A percentile compares a stretch with the other conserved stretches of the same genome.
Conservation (phyloP, 352 stramenopile genomes). For the Globisporangium alternatum region DNA sequence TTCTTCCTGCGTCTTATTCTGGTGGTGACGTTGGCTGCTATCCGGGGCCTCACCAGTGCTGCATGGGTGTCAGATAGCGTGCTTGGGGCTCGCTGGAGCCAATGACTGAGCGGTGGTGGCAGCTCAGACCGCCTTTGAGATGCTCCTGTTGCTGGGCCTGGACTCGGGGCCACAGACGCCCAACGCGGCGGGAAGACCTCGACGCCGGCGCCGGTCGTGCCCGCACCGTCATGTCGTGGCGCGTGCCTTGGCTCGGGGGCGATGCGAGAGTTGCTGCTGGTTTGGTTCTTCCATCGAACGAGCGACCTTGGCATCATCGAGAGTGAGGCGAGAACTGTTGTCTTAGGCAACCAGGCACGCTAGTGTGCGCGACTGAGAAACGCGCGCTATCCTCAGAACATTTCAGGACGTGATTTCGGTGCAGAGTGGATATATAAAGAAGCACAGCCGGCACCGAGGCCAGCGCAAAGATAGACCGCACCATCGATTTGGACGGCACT, state of each 20-base stretch:
- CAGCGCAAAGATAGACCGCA: no score
- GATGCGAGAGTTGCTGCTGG: background rate
- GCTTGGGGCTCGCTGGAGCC: background rate
- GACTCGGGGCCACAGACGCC: background rate
- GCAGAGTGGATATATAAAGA: no score
- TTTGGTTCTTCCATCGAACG: background rate
- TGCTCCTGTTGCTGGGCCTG: background rate
- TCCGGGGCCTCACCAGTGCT: background rate
- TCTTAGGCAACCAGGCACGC: background rate
- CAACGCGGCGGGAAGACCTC: background rate
- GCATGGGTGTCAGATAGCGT: background rate
- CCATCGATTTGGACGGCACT: no score
- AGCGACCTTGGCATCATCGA: background rate
- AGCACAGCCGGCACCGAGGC: no score
- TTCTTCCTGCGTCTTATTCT: background rate
- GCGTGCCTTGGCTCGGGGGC: background rate
- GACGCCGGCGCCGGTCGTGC: background rate
- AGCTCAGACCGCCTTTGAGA: background rate
- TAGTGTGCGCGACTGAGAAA: no score
- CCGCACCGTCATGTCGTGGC: background rate
- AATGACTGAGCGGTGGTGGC: background rate
- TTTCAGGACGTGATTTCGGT: no score
- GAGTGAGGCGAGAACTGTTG: background rate
- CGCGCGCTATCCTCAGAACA: no score
- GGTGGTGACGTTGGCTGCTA: background rate